Base-by-base conservation (phyloP, 2,329 filamentous ascomycete genomes). In the Monilinia vaccinii-corymbosi region DNA sequence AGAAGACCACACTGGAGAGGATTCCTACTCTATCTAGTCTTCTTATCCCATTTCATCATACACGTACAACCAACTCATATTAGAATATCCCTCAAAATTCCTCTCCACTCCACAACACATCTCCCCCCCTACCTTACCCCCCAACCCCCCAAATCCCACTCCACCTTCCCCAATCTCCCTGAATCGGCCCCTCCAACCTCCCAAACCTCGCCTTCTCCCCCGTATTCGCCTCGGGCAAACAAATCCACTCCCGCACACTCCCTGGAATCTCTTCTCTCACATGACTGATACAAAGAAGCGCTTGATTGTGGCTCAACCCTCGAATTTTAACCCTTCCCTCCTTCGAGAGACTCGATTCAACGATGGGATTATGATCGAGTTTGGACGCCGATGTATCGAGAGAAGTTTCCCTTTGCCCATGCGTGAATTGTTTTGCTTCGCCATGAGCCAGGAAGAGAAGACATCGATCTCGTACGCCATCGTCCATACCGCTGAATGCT, bases 271-370 rank as follows among this genome's bases (percentile, higher is more conserved):
- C 94, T 68, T 96, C 91, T 63, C 85, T 86, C 62, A 93, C 80
- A 75, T 99, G 94, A 63, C 91, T 94, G 62, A 97, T 93, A 64
- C 92, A 91, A n/a, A 97, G 81, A 58, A 99, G 75, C 0, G 91
- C 91, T 74, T 97, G 93, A 25, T 83, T 73, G 0, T 84, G 77
- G 1, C 79, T 79, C 60, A 97, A 73, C 0, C 91, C 91, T 1
- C 69, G 70, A 5, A 93, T 74, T 25, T 74, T 77, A 1, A 83
- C 77, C 1, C 71, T 70, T 0, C 76, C 80, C 0, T 73, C 66
- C 59, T 73, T 75, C 9, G 75, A 72, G 0, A 73, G 71, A 1
- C 79, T 74, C 61, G 79, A 83, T 14, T 81, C 75, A 0, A 80
- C 73, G 34, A 79, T 69, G 7, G 32, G 53, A 1, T 55, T 49